Conservation (phyloP, 768 basidiomycete genomes). For the Leucosporidium creatinivorum region DNA sequence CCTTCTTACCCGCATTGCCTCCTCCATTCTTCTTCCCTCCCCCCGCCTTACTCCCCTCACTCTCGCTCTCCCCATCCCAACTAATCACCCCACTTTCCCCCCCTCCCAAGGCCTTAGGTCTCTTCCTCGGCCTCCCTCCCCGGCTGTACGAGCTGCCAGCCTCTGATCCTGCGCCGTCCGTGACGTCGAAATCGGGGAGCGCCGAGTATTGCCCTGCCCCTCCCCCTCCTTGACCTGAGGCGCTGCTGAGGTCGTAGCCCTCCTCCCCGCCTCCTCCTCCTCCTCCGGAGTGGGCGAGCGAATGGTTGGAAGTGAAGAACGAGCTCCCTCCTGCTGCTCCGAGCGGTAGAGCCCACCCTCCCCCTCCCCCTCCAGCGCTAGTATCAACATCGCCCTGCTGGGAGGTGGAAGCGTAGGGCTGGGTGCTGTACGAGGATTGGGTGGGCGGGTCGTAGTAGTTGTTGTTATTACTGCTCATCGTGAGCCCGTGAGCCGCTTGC, state of each 20-base stretch:
- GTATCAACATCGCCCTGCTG: neutral
- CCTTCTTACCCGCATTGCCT: neutral
- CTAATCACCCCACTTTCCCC: neutral
- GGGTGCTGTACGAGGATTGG: too few species aligned
- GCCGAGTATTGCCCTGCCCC: too few species aligned
- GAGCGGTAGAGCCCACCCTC: neutral
- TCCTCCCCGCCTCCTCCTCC: neutral
- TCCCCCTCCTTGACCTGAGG: too few species aligned
- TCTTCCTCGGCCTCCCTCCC: too few species aligned
- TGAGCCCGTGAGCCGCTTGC: too few species aligned
- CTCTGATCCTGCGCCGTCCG: too few species aligned
- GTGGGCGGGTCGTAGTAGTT: too few species aligned
- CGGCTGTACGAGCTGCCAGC: too few species aligned
- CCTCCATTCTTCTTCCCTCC: neutral
- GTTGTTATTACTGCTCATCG: too few species aligned
- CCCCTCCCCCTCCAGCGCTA: too few species aligned
- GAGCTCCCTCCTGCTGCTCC: neutral
- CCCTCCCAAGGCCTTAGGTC: neutral
- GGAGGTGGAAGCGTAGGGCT: neutral
- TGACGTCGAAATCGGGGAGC: too few species aligned
- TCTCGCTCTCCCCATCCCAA: neutral
- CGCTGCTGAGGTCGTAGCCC: too few species aligned
- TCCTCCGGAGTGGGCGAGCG: neutral
- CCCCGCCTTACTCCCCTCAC: neutral
- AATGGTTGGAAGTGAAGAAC: conserved; percentile 21